Evolutionary conservation across 2,329 filamentous ascomycete species (phyloP).

Genomic region (Xylariaceae sp.): DNA sequence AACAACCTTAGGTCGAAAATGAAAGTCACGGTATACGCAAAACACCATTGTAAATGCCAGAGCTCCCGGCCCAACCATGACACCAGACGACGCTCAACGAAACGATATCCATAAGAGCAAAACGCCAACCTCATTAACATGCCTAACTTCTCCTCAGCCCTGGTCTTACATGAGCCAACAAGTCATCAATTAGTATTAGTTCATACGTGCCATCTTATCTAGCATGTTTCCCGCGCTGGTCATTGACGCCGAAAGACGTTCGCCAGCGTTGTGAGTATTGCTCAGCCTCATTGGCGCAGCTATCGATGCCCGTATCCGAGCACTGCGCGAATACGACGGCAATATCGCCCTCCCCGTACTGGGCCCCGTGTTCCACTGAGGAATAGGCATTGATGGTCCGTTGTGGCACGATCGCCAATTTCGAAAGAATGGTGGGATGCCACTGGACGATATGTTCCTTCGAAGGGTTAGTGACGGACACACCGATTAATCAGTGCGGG

Average conservation of each 20-base stretch:
- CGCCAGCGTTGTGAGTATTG: constrained; percentile 47
- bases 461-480: constrained; percentile 28
- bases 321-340: constrained; percentile 76
- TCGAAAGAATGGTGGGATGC: constrained; percentile 93
- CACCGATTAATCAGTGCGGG: neutral
- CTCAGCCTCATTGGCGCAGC: constrained; percentile 69
- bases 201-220: neutral
- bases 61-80: constrained; percentile 14
- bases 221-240: constrained; percentile 1
- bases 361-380: constrained; percentile 49
- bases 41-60: constrained; percentile 24
- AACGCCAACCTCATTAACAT: constrained; percentile 18
- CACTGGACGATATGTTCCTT: constrained; percentile 89
- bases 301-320: constrained; percentile 47
- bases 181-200: constrained; percentile 4
- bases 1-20: constrained; percentile 12
- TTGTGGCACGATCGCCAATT: constrained; percentile 85
- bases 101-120: constrained; percentile 21
- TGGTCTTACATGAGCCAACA: constrained; percentile 4
- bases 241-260: constrained; percentile 35
- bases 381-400: constrained; percentile 77
- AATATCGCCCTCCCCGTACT: constrained; percentile 80
- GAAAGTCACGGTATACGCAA: constrained; percentile 13
- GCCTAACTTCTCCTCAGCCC: neutral
- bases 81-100: constrained; percentile 8